Evolutionary conservation across 176 grass and related monocot species (phyloP).

Genomic region (Rhynchospora breviuscula): DNA sequence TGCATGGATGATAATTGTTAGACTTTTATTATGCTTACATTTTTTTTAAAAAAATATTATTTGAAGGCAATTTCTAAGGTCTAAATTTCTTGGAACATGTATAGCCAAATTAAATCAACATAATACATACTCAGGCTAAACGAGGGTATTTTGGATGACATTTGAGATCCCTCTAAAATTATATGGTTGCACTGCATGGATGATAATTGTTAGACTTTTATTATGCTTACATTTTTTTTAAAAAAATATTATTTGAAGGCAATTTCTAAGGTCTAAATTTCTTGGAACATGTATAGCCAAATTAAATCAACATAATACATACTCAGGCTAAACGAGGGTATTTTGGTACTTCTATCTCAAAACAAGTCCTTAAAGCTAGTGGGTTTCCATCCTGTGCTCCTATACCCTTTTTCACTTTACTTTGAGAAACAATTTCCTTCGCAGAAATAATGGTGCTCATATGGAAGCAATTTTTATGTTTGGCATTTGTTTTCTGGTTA

Average conservation of each 20-base stretch:
- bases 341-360: conserved; percentile 7
- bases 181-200: too few species aligned
- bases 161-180: too few species aligned
- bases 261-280: not conserved
- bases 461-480: conserved; percentile 1
- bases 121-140: not conserved
- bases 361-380: not conserved
- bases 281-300: conserved; percentile 2
- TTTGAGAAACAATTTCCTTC: conserved; percentile 4
- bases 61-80: not conserved
- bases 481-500: not conserved
- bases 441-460: conserved; percentile 6
- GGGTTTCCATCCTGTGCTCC: not conserved
- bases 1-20: not conserved
- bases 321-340: not conserved
- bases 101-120: not conserved
- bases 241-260: not conserved
- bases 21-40: not conserved
- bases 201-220: not conserved
- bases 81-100: conserved; percentile 4
- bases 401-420: not conserved
- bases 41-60: not conserved
- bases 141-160: not conserved
- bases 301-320: not conserved
- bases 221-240: not conserved